These are phyloP conservation scores for Chaetoceros muelleri DNA, from an alignment of 108 stramenopile genomes.

Conservation along the genomic window DNA sequence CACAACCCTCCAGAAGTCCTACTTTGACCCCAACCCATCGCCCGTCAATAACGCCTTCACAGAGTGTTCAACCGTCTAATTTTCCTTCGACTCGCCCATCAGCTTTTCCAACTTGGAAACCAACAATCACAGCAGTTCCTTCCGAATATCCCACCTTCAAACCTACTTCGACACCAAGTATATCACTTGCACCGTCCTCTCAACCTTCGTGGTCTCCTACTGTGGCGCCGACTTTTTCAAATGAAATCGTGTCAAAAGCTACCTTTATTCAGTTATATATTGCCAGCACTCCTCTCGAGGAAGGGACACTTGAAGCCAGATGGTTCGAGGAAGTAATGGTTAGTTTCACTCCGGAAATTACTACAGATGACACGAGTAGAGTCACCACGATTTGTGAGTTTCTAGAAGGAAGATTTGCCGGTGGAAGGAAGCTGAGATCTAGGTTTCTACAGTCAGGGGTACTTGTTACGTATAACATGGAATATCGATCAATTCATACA, in stretches of 20 bases:
- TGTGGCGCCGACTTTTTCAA: slow-evolving; percentile 10
- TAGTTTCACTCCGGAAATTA: slow-evolving; percentile 21
- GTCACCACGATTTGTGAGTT: slow-evolving; percentile 7
- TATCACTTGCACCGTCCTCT: no score
- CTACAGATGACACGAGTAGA: neutral
- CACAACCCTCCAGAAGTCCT: neutral
- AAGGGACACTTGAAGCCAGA: neutral
- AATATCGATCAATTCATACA: slow-evolving; percentile 26
- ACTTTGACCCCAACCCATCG: neutral
- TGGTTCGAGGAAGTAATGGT: slow-evolving; percentile 14
- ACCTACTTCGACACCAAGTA: no score
- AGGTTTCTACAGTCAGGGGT: neutral
- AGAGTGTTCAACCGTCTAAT: neutral
- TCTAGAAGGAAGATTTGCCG: neutral
- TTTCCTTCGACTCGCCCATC: slow-evolving; percentile 5
- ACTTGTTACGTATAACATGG: slow-evolving; percentile 28
- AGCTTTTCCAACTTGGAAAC: slow-evolving; percentile 15
- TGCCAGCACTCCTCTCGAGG: slow-evolving; percentile 13
- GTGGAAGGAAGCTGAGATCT: neutral
- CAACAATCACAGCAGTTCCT: no score
- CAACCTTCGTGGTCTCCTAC: slow-evolving; percentile 5
- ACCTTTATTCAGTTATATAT: slow-evolving; percentile 19
- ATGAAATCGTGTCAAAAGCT: neutral
- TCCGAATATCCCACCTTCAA: no score
- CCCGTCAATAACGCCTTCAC: neutral